Percentiles rank a stretch among this genome's conserved stretches.
phyloP scores from a whole-genome alignment of 2,329 filamentous ascomycete genomes.

The Ophiocordyceps robertsii region DNA sequence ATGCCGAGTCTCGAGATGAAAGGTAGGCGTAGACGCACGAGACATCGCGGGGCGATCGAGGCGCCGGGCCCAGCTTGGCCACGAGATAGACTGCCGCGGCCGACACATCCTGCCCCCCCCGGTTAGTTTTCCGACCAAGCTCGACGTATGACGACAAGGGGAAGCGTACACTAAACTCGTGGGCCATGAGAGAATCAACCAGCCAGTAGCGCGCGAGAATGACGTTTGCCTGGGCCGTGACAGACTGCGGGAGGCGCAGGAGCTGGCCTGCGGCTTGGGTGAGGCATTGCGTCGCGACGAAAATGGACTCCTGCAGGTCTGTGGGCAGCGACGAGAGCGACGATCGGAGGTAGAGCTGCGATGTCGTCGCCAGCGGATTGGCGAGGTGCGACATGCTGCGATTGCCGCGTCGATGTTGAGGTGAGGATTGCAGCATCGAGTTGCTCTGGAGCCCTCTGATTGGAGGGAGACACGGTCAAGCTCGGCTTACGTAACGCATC shows the following conservation, averaged over 20 bases:
- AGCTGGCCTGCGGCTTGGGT: conserved; percentile 71
- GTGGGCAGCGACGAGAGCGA: conserved; percentile 45
- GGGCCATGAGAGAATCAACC: conserved; percentile 36
- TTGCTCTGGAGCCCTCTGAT: too few relatives aligned
- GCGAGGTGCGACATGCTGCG: conserved; percentile 44
- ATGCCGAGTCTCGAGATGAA: conserved; percentile 44
- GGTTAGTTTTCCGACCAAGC: not conserved
- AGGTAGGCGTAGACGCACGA: conserved; percentile 80
- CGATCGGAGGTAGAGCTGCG: conserved; percentile 49
- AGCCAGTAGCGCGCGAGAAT: conserved; percentile 73
- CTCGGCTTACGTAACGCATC: too few relatives aligned
- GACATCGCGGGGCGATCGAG: conserved; percentile 65
- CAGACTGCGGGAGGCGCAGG: conserved; percentile 71
- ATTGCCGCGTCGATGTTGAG: too few relatives aligned
- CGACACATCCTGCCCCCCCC: conserved; percentile 52
- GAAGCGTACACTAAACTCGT: conserved; percentile 39
- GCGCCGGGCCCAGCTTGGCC: conserved; percentile 67
- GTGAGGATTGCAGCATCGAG: too few relatives aligned
- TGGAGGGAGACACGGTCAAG: too few relatives aligned
- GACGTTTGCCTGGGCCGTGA: conserved; percentile 75
- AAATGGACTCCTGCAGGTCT: conserved; percentile 59
- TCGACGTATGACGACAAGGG: conserved; percentile 4
- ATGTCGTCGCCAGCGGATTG: conserved; percentile 60
- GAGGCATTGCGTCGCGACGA: conserved; percentile 57
- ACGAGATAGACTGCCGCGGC: conserved; percentile 70